phyloP scores from a whole-genome alignment of 1,139 yeast genomes.

The Protomyces macrosporus region DNA sequence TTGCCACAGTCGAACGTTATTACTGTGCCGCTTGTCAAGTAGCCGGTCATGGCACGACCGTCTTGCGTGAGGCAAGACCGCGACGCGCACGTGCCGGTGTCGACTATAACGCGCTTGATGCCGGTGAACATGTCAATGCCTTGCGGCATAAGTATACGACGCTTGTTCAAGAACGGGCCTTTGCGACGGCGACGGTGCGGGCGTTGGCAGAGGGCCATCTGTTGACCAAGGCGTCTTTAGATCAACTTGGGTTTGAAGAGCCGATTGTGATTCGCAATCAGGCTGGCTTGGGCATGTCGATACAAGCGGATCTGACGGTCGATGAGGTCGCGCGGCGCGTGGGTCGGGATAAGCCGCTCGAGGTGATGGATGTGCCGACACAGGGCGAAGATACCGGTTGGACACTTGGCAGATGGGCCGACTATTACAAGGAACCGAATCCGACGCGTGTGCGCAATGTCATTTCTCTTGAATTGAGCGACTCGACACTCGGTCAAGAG shows the following conservation, averaged over 20 bases:
- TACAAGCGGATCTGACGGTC: constrained; percentile 50
- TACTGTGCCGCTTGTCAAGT: neutral
- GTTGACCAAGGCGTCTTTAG: constrained; percentile 44
- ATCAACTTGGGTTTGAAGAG: constrained; percentile 37
- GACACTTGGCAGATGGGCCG: constrained; percentile 69
- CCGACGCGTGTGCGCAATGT: constrained; percentile 64
- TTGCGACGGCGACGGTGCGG: constrained; percentile 31
- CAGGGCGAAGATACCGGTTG: constrained; percentile 61
- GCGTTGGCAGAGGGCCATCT: constrained; percentile 37
- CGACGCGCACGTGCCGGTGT: constrained; percentile 14
- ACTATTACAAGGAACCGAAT: constrained; percentile 53
- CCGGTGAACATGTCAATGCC: constrained; percentile 63
- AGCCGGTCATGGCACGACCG: constrained; percentile 1
- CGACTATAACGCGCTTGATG: constrained; percentile 75
- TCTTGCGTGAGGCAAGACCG: constrained; percentile 8
- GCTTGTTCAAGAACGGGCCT: constrained; percentile 36
- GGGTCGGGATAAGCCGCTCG: constrained; percentile 62
- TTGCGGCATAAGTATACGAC: constrained; percentile 60
- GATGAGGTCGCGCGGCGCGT: constrained; percentile 54
- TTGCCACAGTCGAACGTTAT: neutral
- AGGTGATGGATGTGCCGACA: constrained; percentile 78
- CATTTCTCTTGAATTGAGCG: constrained; percentile 71
- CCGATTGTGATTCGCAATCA: constrained; percentile 43
- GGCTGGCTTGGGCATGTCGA: constrained; percentile 42
- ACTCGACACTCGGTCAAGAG: constrained; percentile 48